Conservation (phyloP, 495 filamentous ascomycete genomes). For the Aspergillus olivimuriae region DNA sequence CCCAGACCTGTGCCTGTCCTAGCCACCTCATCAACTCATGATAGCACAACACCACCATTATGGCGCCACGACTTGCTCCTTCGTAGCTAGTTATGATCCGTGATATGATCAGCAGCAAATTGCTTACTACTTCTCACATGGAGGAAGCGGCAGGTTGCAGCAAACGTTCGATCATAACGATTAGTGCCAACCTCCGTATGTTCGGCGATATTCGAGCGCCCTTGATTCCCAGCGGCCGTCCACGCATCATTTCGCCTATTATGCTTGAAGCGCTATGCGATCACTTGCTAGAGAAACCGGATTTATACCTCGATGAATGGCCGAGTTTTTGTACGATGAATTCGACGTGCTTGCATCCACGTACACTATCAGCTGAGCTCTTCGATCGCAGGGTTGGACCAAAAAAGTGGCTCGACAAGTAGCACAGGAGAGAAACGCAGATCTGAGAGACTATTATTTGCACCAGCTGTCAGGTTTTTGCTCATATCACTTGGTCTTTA, state of each 20-base stretch:
- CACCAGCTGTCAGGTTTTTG: neutral
- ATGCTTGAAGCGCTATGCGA: neutral
- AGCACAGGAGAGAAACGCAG: neutral
- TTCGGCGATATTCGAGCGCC: neutral
- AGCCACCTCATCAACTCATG: neutral
- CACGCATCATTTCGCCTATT: neutral
- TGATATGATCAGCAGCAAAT: neutral
- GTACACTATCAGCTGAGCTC: neutral
- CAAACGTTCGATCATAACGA: neutral
- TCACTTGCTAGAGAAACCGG: neutral
- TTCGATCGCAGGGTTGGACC: neutral
- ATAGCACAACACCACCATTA: neutral
- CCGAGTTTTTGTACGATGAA: neutral
- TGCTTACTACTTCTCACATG: neutral
- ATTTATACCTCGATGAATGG: neutral
- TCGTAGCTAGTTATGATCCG: neutral
- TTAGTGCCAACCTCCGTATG: neutral
- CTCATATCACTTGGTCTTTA: neutral
- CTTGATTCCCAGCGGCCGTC: neutral
- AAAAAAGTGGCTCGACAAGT: neutral
- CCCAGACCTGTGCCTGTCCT: neutral
- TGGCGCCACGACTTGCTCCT: neutral
- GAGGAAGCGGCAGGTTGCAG: too few relatives aligned
- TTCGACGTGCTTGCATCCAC: neutral
- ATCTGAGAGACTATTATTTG: neutral